Evolutionary conservation across 306 rosid species (phyloP), one percentile per base, ranked within the genome.

Genomic region (Cucurbita argyrosperma): DNA sequence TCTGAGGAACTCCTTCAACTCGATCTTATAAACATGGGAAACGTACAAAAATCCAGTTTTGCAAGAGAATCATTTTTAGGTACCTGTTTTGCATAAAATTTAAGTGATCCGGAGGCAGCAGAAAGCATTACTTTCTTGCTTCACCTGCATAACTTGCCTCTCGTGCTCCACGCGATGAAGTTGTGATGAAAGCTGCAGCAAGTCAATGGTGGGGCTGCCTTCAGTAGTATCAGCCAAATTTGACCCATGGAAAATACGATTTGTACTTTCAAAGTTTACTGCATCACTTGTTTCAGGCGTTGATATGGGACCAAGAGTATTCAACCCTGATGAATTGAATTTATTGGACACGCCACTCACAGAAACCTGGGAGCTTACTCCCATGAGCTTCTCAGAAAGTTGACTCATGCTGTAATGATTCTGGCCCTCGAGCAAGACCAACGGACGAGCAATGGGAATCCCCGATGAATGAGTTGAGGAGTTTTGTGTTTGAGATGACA

Each of bases 401-500:
- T 78, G 88, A 81, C 79, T 82, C 77, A 79, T 77, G 80, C 68
- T 71, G 76, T 86, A 85, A 80, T 80, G 85, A 75, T 79, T 77
- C 70, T 85, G 86, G 84, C 78, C 80, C 79, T 79, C 80, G 9
- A 89, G 88, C 79, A 82, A 77, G 80, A 82, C 82, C 81, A 80
- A 35, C 57, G 90, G 76, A 40, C 77, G 76, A 76, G 78, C 84
- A 40, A 87, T 58, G 74, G 87, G 88, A 81, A 87, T 84, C 84
- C 89, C 96, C 0, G 89, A 74, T 3, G 84, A 80, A 57, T 86
- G 90, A 83, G 84, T 82, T 69, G 90, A 79, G 62, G 91, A 86
- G 82, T 81, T 90, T 49, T 83, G 92, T 65, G 96, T 83, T 55
- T 88, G 96, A 68, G 96, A 82, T 90, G 98, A 90, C 98, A 92